Evolutionary conservation across 176 grass and related monocot species (phyloP), one percentile per base, ranked within the genome.

Genomic region (Rhynchospora pubera): DNA sequence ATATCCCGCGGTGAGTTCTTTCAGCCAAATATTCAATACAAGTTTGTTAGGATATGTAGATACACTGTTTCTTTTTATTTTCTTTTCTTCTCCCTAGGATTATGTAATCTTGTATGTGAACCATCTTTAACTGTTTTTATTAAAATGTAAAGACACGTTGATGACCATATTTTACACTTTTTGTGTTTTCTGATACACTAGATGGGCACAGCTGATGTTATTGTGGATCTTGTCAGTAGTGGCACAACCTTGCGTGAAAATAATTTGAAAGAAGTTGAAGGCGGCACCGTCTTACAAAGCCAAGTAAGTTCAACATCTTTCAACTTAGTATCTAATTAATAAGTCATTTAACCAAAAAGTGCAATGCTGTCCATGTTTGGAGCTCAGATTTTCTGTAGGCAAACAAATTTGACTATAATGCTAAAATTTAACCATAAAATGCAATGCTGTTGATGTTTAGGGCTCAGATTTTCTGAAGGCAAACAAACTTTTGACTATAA

Each of bases 131-230:
- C 34, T 42, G 64, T 66, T 18, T 12, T 74, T 52, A 10, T 74
- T 28, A 28, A 28, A 28, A 28, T 28, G 26, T 28, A 28, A 2
- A 53, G 71, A 53, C 15, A 10, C 14, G 16, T 51, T 30, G 10
- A 47, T 75, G 22, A 81, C 12, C 4, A 2, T 18, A 51, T 50
- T 62, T 79, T 62, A 14, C 7, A 62, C 30, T 46, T 23, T 45
- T 24, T 61, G 21, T 82, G 52, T 32, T 73, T 83, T 82, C 7
- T 86, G 16, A 57, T 83, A 48, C 14, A 84, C 68, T 82, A 95
- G 96, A 95, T 99, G 96, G 96, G 96, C 66, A 99, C 87, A 89
- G 89, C 91, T 83, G 96, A 99, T 89, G 92, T 77, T 84, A 99
- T 99, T 52, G 79, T 99, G 62, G 96, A 99, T 93, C 96, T 98